Base-by-base conservation (phyloP, 345 rosid genomes). In the Camelina hispida region DNA sequence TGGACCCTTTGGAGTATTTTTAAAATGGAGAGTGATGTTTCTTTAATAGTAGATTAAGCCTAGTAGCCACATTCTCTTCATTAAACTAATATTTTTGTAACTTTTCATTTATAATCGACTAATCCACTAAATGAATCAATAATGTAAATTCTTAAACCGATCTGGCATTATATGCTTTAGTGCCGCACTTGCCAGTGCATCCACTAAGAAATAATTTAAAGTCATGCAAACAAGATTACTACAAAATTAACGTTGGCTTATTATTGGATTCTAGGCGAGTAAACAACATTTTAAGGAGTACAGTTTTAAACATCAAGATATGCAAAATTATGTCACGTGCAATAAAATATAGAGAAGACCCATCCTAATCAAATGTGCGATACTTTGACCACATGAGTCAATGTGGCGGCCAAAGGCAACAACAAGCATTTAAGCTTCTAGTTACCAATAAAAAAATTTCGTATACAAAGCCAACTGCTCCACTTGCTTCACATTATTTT, bases 331-430 rank as follows among this genome's bases (percentile, higher is more conserved):
- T 17, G 4, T 32, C 66, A 77, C 71, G 67, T 62, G 67, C 57
- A 13, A 43, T 43, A 35, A 53, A 53, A 71, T 20, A 69, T 38
- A 70, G 60, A 47, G 20, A 62, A 54, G 69, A 73, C 64, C 44
- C 13, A 34, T 76, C 74, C 64, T 15, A 69, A 64, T 46, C 61
- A 50, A 11, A 65, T 8, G 66, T 54, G 50, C 47, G 42, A 76
- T 18, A 10, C 25, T 63, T 55, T 63, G 80, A 77, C 80, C 61
- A 55, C 47, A 55, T 17, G 76, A 50, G 76, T 77, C 76, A 77
- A 65, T 58, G 68, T 57, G 80, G 76, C 80, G 76, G 80, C 80
- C 76, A 57, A 62, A 30, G 59, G 75, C 53, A 37, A 75, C 53
- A 37, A 75, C 15, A 30, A 32, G 64, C 25, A 64, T 54, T 30